These are phyloP conservation scores for Rhodomyrtus tomentosa DNA, from an alignment of 345 rosid species.

Conservation along the genomic window DNA sequence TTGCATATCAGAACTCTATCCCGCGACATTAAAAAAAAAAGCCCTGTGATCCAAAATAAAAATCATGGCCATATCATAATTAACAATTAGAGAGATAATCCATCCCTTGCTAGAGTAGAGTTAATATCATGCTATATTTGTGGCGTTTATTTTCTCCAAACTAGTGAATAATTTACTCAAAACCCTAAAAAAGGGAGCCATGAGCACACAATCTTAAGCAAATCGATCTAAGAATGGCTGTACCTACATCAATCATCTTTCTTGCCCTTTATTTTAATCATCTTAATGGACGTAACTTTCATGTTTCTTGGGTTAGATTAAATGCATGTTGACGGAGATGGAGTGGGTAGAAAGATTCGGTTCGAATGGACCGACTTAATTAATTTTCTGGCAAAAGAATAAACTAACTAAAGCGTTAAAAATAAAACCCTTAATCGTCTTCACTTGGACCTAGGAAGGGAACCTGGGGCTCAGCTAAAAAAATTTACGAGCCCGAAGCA, in stretches of 20 bases:
- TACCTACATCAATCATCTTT: not conserved
- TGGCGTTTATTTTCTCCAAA: not conserved
- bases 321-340: not conserved
- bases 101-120: no score
- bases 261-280: not conserved
- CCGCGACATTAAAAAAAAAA: no score
- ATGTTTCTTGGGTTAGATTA: not conserved
- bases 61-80: no score
- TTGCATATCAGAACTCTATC: not conserved
- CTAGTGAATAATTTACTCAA: not conserved
- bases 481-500: constrained; percentile 21
- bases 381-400: not conserved
- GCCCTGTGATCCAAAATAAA: no score
- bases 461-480: constrained; percentile 9
- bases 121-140: not conserved
- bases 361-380: not conserved
- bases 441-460: constrained; percentile 20
- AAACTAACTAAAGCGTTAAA: not conserved
- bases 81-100: no score
- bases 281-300: not conserved
- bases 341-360: not conserved
- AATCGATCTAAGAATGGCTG: not conserved
- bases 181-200: not conserved
- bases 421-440: not conserved
- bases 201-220: not conserved